Evolutionary conservation across 2,329 filamentous ascomycete species (phyloP).

Genomic region (Coleophoma cylindrospora): DNA sequence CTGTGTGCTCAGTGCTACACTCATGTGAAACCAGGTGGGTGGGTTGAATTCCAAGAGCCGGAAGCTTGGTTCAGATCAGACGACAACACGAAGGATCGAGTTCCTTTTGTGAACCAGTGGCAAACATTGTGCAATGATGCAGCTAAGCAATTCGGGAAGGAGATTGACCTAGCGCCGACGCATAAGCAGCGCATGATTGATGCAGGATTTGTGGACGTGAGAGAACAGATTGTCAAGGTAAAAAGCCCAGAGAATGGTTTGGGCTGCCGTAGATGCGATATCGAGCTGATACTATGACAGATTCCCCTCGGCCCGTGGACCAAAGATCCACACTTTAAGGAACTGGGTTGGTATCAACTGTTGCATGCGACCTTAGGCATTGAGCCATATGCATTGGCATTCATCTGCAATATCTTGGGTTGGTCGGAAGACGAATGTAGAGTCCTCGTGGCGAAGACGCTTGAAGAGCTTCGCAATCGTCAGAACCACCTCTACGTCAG

Average conservation of each 20-base stretch:
- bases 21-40: constrained; percentile 7
- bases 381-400: background rate
- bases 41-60: constrained; percentile 8
- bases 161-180: constrained; percentile 1
- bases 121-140: constrained; percentile 2
- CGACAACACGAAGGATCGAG: constrained; percentile 4
- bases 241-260: background rate
- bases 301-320: constrained; percentile 34
- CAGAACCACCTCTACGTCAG: constrained; percentile 3
- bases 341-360: constrained; percentile 17
- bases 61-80: constrained; percentile 4
- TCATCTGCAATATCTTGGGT: background rate
- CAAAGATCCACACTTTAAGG: constrained; percentile 27
- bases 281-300: background rate
- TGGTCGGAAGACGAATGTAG: background rate
- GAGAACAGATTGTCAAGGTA: constrained; percentile 4
- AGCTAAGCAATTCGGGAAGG: constrained; percentile 3
- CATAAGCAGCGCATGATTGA: constrained; percentile 17
- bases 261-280: background rate
- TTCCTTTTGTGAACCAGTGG: constrained; percentile 4
- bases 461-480: background rate
- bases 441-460: background rate
- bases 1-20: constrained; percentile 1
- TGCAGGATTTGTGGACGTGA: constrained; percentile 34
- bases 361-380: background rate